Percentiles rank a stretch among this genome's conserved stretches.
These are phyloP conservation scores for Aspergillus sp. DNA, from an alignment of 2,329 filamentous ascomycete genomes.

Conservation along the genomic window DNA sequence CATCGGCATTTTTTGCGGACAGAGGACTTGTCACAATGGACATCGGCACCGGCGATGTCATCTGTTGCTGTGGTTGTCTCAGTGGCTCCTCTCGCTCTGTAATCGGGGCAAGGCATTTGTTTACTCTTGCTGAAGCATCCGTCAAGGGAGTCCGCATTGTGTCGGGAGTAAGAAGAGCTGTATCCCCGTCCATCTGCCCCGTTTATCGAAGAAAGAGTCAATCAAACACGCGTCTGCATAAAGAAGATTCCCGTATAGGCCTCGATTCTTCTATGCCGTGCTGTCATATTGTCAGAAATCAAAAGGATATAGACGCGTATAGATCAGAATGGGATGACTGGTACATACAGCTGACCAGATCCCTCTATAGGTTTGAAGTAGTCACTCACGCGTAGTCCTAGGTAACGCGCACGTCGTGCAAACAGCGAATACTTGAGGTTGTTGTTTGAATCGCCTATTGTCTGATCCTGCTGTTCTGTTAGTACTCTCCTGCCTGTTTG, in stretches of 20 bases:
- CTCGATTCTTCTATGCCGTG: no score
- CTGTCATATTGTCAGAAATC: background rate
- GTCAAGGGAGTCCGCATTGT: constrained; percentile 45
- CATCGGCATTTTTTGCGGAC: constrained; percentile 42
- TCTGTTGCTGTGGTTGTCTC: constrained; percentile 17
- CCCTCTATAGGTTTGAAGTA: background rate
- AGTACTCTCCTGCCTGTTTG: background rate
- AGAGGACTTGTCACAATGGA: constrained; percentile 30
- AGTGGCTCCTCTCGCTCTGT: constrained; percentile 15
- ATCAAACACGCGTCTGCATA: constrained; percentile 16
- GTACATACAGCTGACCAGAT: background rate
- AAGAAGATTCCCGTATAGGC: background rate
- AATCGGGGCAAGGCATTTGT: constrained; percentile 40
- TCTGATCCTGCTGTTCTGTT: background rate
- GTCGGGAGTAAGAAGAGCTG: constrained; percentile 13
- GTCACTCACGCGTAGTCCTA: background rate
- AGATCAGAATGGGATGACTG: background rate
- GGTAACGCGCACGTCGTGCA: background rate
- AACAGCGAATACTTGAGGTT: background rate
- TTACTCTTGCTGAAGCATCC: constrained; percentile 54
- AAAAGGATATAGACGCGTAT: background rate
- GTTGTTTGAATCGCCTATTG: background rate
- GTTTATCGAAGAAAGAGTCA: constrained; percentile 10
- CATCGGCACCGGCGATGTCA: constrained; percentile 31
- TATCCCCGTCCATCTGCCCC: constrained; percentile 29